Base-by-base conservation (phyloP, 2,329 filamentous ascomycete species). In the Ambrosiella xylebori region DNA sequence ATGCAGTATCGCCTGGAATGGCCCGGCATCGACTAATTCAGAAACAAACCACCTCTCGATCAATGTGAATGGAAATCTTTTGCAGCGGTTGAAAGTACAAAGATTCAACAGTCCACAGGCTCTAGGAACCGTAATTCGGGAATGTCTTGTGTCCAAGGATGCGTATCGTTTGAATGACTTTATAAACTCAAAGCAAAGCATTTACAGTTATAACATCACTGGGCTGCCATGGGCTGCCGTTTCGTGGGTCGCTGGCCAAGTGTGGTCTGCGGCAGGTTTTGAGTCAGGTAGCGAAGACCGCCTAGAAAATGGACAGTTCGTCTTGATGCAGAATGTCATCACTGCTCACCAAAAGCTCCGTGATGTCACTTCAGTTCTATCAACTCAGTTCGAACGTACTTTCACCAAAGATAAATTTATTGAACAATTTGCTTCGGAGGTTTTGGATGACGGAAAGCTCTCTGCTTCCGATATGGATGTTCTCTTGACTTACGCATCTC, bases 21-120 rank as follows among this genome's bases (percentile, higher is more conserved):
- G 87, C 19, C 67, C 71, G 13, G 70, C 76, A 1, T 71, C 73
- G 11, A 68, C 68, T 35, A 68, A 71, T 15, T 65, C 72, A 6
- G 67, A 67, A 4, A 69, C 73, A 1, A 75, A 75, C 59, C 70
- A 75, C 15, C 69, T 85, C 11, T 68, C 79, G 37, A 68, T 85
- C 36, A 71, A 71, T 7, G 69, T 79, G 41, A 76, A 79, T 64
- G 80, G 86, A 40, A 74, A 79, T 37, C 76, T 98, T 1, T 72
- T 86, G 19, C 77, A 80, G 27, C 80, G 82, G 40, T 73, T 98
- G 57, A 84, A 90, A 63, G 86, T 77, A 54, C 81, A 82, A 50
- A 82, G 91, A 64, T 90, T 81, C 69, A 93, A 93, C 1, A 79
- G 83, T 51, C 93, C 93, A 1, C 76, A 91, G 8, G 88, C 86